Evolutionary conservation across 2,329 filamentous ascomycete genomes (phyloP), one percentile per base, ranked within the genome.

Genomic region (Nigrospora osmanthi): DNA sequence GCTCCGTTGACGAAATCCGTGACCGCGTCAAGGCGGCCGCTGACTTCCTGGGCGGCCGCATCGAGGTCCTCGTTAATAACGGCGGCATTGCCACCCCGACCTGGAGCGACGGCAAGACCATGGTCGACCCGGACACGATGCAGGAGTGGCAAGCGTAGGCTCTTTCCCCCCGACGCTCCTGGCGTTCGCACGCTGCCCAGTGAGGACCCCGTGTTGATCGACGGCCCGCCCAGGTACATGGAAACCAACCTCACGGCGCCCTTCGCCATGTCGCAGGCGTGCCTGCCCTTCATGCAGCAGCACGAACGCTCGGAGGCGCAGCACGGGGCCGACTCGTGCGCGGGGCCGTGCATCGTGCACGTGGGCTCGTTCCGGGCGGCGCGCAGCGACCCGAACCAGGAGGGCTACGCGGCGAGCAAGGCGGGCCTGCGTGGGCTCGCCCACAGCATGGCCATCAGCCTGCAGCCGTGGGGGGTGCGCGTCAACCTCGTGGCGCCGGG

Each of bases 171-270:
- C 34, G 19, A 6, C 19, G 19, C 11, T n/a, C n/a, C n/a, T n/a
- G n/a, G n/a, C n/a, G n/a, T n/a, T n/a, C n/a, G n/a, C n/a, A n/a
- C n/a, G n/a, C n/a, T n/a, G n/a, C n/a, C n/a, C n/a, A n/a, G n/a
- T n/a, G n/a, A n/a, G 23, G 23, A 28, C 23, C 23, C 23, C 23
- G 23, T 28, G 9, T 10, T 28, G 9, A 28, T 2, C 9, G n/a
- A 6, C 2, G 10, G 23, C 5, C 23, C 6, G 23, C 9, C 23
- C 19, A 47, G 45, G 23, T 64, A 64, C 44, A 61, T 73, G 11
- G 69, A 72, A 40, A 72, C 67, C 28, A 73, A 73, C 45, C 62
- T 73, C 11, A 73, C 67, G 3, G 66, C 61, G 4, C 65, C 68
- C 0, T 73, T 73, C 48, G 67, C 62, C 11, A 63, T 71, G 53